A percentile compares a stretch with the other conserved stretches of the same genome.
Conservation (phyloP, 805 yeast species). For the Suhomyces sp. region DNA sequence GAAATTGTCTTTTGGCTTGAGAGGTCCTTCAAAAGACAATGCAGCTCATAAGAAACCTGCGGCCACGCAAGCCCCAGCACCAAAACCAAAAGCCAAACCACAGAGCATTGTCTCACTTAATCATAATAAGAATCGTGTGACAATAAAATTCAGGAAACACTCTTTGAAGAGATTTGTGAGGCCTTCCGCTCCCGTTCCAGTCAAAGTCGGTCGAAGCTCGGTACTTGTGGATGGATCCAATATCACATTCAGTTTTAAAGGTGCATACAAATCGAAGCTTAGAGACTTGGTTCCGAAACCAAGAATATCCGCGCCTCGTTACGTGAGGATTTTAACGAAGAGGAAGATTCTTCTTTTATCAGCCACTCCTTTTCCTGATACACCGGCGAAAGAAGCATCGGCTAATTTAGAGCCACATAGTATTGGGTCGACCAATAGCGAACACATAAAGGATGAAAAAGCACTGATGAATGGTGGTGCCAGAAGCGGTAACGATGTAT, state of each 20-base stretch:
- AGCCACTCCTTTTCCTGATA: conserved; percentile 38
- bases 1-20: conserved; percentile 5
- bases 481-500: not conserved
- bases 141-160: conserved; percentile 12
- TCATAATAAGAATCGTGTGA: conserved; percentile 2
- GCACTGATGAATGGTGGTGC: no score
- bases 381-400: no score
- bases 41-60: no score
- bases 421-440: no score
- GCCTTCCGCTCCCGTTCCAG: not conserved
- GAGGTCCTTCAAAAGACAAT: no score
- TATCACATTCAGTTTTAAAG: conserved; percentile 7
- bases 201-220: conserved; percentile 8
- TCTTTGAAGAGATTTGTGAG: no score
- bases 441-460: no score
- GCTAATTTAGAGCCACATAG: no score
- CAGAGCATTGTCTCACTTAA: no score
- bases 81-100: no score
- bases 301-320: conserved; percentile 20
- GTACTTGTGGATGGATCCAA: conserved; percentile 4
- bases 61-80: no score
- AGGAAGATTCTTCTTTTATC: conserved; percentile 41
- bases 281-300: conserved; percentile 4
- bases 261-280: conserved; percentile 7
- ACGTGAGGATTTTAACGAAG: conserved; percentile 39